A percentile compares a stretch with the other conserved stretches of the same genome.
These are phyloP conservation scores for Fabrea salina DNA, from an alignment of 169 alveolate species.

Conservation along the genomic window DNA sequence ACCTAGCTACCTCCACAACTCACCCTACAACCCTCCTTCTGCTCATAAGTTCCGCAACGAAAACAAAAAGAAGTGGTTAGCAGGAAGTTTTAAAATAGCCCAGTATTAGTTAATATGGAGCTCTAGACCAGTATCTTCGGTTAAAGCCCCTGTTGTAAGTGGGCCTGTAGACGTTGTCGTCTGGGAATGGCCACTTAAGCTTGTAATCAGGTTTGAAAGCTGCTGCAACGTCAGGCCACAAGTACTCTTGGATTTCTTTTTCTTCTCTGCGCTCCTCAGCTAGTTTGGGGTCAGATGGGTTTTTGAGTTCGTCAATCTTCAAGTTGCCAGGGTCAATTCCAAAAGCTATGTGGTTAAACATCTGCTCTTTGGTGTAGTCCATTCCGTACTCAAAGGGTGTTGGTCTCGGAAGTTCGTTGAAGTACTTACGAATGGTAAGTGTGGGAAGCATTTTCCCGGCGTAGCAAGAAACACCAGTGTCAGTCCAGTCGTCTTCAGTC, in stretches of 20 bases:
- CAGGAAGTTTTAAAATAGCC: conserved; percentile 13
- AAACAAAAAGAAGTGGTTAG: conserved; percentile 1
- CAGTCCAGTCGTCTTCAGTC: conserved; percentile 34
- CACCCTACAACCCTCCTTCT: not conserved
- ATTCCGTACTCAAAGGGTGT: not conserved
- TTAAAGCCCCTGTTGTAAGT: conserved; percentile 29
- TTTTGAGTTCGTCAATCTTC: not conserved
- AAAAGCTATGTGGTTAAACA: conserved; percentile 25
- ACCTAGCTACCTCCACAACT: not conserved
- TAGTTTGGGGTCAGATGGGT: conserved; percentile 23
- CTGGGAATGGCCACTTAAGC: conserved; percentile 24
- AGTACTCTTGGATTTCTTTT: conserved; percentile 4
- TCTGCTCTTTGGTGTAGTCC: conserved; percentile 30
- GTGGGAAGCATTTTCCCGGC: conserved; percentile 10
- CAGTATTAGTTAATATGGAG: too few relatives aligned
- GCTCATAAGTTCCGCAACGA: conserved; percentile 17
- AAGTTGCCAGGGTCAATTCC: conserved; percentile 28
- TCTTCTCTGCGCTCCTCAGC: not conserved
- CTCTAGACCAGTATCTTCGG: conserved; percentile 30
- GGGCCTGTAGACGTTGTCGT: conserved; percentile 26
- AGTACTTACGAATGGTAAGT: conserved; percentile 16
- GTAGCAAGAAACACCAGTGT: not conserved
- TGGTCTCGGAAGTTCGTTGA: conserved; percentile 30
- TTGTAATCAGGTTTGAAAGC: not conserved
- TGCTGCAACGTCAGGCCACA: not conserved